Evolutionary conservation across 768 basidiomycete species (phyloP), one percentile per base, ranked within the genome.

Genomic region (Calocera cornea): DNA sequence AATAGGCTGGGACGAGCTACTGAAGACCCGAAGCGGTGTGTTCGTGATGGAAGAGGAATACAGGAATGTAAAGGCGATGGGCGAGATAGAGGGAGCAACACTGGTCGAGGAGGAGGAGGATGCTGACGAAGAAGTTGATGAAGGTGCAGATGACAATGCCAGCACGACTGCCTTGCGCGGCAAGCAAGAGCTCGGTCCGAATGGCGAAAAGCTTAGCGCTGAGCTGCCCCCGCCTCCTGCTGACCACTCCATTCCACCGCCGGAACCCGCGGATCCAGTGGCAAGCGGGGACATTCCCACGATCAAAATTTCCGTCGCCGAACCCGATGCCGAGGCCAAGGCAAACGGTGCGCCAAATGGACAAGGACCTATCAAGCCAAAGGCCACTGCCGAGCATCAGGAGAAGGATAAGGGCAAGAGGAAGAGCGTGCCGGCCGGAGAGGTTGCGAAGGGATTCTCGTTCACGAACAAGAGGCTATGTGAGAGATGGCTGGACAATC

Each of bases 41-140:
- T 98, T 99, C 77, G 97, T 99, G 41, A 99, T 99, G 97, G 97
- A 98, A 75, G 95, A 99, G 75, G 97, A 99, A 75, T 99, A 99
- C 75, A 84, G 97, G 40, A 89, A 91, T 86, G 95, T 97, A 79
- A 97, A 97, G 75, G 87, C 89, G 1, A 85, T 89, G 3, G 79
- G 75, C 1, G 91, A 94, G 33, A 80, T 88, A n/a, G 75, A 77
- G 41, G 71, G 41, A 14, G 34, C 69, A 16, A 60, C 64, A 66
- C 69, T 41, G 63, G 22, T 22, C 22, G 65, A 65, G 22, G 68
- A 68, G 44, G 72, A 66, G 64, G 66, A 50, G 22, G 69, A 73
- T 64, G 68, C 72, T 34, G 73, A 71, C n/a, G 78, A 79, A 14
- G 72, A 71, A 3, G 74, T 69, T 17, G 72, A 72, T 27, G 71